Conservation (phyloP, 2,329 filamentous ascomycete species). For the Alternaria sp. region DNA sequence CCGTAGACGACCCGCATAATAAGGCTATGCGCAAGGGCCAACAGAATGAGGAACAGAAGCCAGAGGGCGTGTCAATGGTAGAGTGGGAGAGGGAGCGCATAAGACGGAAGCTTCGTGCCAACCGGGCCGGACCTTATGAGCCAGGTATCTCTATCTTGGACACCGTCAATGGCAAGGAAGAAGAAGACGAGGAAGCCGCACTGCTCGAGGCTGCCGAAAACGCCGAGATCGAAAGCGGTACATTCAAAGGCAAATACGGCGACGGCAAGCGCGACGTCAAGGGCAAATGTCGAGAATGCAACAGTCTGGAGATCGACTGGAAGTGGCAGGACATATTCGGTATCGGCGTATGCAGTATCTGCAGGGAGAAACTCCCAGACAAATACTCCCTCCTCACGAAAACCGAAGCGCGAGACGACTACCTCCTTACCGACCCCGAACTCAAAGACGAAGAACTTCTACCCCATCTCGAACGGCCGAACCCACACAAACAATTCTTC, state of each 20-base stretch:
- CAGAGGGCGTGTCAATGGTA: conserved; percentile 83
- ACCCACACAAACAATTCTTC: conserved; percentile 95
- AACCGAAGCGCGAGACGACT: conserved; percentile 94
- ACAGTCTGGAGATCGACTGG: conserved; percentile 86
- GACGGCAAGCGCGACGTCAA: conserved; percentile 51
- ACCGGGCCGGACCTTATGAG: conserved; percentile 83
- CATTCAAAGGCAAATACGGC: conserved; percentile 42
- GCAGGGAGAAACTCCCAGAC: conserved; percentile 88
- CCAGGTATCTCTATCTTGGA: conserved; percentile 78
- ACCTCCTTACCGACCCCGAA: conserved; percentile 92
- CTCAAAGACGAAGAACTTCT: conserved; percentile 86
- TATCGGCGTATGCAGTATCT: conserved; percentile 76
- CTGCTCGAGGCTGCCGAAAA: conserved; percentile 50
- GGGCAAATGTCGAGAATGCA: conserved; percentile 84
- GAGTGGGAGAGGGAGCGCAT: conserved; percentile 91
- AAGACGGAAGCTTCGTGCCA: conserved; percentile 72
- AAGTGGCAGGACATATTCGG: conserved; percentile 89
- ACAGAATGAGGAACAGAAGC: conserved; percentile 67
- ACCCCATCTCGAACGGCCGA: conserved; percentile 85
- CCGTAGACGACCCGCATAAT: conserved; percentile 90
- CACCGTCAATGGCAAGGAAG: conserved; percentile 53
- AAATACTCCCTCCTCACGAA: conserved; percentile 96
- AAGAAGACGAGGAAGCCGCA: conserved; percentile 36
- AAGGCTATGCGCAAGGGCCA: conserved; percentile 64
- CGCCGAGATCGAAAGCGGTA: conserved; percentile 41